Evolutionary conservation across 495 filamentous ascomycete species (phyloP).

Genomic region (Margaritispora aquatica): DNA sequence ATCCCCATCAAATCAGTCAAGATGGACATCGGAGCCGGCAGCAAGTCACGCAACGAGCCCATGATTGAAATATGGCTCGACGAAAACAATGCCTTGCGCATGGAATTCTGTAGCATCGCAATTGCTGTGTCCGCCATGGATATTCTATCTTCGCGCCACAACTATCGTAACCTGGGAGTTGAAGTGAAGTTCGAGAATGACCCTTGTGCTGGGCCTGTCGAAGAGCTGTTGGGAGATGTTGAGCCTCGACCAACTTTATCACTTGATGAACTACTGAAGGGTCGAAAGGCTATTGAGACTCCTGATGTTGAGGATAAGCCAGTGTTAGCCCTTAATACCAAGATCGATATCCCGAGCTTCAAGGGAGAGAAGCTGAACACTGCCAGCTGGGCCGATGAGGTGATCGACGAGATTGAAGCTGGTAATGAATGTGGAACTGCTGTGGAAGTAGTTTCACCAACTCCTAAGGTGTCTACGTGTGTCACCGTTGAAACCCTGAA

Average conservation of each 20-base stretch:
- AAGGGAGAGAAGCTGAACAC: constrained; percentile 1
- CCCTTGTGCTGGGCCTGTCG: constrained; percentile 16
- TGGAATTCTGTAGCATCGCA: constrained; percentile 17
- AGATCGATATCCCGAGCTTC: constrained; percentile 14
- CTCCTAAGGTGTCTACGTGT: no score
- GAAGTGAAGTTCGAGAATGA: constrained; percentile 3
- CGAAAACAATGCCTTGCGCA: constrained; percentile 6
- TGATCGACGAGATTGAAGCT: constrained; percentile 9
- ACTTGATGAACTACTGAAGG: neutral
- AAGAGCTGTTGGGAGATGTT: constrained; percentile 5
- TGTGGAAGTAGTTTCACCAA: no score
- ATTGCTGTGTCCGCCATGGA: constrained; percentile 3
- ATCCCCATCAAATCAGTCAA: constrained; percentile 5
- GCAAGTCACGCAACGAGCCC: neutral
- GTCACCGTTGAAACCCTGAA: no score
- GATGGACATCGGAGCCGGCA: neutral
- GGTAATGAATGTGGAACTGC: no score
- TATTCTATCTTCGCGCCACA: neutral
- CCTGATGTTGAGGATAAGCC: no score
- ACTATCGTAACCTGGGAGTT: neutral
- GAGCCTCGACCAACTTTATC: neutral
- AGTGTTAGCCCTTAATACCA: no score
- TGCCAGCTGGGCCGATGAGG: constrained; percentile 20
- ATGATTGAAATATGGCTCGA: constrained; percentile 18
- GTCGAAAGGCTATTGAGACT: neutral